phyloP scores from a whole-genome alignment of 2,329 filamentous ascomycete species.

The Nigrospora oryzae region DNA sequence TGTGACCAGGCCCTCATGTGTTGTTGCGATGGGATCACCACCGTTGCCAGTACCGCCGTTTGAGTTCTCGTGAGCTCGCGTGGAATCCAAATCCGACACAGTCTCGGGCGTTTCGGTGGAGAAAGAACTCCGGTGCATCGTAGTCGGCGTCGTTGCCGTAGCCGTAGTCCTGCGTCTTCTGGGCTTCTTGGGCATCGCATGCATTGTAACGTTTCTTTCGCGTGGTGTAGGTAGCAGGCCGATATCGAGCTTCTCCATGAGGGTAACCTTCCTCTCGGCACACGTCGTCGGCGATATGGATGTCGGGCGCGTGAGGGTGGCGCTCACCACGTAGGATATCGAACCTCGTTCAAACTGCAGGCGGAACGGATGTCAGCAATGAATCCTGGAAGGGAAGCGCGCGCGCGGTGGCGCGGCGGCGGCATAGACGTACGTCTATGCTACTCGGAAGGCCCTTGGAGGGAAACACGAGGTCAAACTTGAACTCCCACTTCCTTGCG shows the following conservation, averaged over 20 bases:
- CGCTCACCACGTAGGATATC: slow-evolving; percentile 83
- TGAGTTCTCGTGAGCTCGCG: slow-evolving; percentile 25
- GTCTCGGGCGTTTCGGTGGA: slow-evolving; percentile 31
- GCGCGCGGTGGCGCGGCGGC: too few species aligned
- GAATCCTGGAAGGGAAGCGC: background rate
- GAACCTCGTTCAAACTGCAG: slow-evolving; percentile 86
- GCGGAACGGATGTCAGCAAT: background rate
- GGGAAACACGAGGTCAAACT: slow-evolving; percentile 66
- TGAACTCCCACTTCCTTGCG: slow-evolving; percentile 70
- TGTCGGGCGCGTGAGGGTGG: slow-evolving; percentile 81
- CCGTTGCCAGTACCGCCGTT: slow-evolving; percentile 30
- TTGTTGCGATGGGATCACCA: slow-evolving; percentile 24
- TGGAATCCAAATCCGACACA: slow-evolving; percentile 27
- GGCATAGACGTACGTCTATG: slow-evolving; percentile 65
- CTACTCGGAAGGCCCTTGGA: slow-evolving; percentile 72
- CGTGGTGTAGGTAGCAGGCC: slow-evolving; percentile 66
- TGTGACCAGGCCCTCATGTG: slow-evolving; percentile 24
- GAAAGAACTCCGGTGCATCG: slow-evolving; percentile 15
- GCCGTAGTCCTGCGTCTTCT: slow-evolving; percentile 50
- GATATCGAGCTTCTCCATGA: slow-evolving; percentile 80
- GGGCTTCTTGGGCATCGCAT: slow-evolving; percentile 68
- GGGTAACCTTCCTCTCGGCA: slow-evolving; percentile 72
- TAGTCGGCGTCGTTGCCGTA: slow-evolving; percentile 35
- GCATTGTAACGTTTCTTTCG: slow-evolving; percentile 75
- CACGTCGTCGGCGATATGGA: slow-evolving; percentile 73